A percentile compares a stretch with the other conserved stretches of the same genome.
phyloP scores from a whole-genome alignment of 208 protist species.

The Porcisia deanei region DNA sequence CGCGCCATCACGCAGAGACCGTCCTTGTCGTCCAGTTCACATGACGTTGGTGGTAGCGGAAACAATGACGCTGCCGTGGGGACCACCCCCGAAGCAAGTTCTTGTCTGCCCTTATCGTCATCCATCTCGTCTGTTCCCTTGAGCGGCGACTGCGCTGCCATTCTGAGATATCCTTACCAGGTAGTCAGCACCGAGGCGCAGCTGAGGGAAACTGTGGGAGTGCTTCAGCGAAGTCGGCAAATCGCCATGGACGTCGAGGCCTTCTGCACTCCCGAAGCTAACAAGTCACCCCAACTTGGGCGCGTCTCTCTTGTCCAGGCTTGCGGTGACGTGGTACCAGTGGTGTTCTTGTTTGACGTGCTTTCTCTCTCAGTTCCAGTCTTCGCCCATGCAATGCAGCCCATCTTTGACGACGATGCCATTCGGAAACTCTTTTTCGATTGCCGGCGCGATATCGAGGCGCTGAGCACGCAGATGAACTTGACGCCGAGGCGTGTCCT shows the following conservation, averaged over 20 bases:
- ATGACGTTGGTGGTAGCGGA: not conserved
- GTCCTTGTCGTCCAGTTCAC: not conserved
- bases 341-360: constrained; percentile 87
- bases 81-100: not conserved
- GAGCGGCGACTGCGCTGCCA: constrained; percentile 11
- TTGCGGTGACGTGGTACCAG: constrained; percentile 51
- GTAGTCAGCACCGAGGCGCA: constrained; percentile 57
- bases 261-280: constrained; percentile 58
- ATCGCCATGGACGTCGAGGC: constrained; percentile 89
- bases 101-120: not conserved
- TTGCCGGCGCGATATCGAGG: constrained; percentile 89
- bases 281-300: constrained; percentile 66
- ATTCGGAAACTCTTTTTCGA: constrained; percentile 89
- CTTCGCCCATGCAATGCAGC: constrained; percentile 37
- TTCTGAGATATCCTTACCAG: constrained; percentile 69
- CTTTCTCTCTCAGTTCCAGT: constrained; percentile 48
- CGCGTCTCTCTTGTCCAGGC: constrained; percentile 83
- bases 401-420: constrained; percentile 37
- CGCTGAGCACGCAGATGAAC: constrained; percentile 75
- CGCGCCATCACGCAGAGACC: constrained; percentile 5
- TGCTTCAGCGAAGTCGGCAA: constrained; percentile 35
- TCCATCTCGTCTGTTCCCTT: not conserved
- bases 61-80: not conserved
- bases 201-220: constrained; percentile 37
- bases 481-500: constrained; percentile 61